Conservation (phyloP, 139 green algal species). For the Monoraphidium neglectum region DNA sequence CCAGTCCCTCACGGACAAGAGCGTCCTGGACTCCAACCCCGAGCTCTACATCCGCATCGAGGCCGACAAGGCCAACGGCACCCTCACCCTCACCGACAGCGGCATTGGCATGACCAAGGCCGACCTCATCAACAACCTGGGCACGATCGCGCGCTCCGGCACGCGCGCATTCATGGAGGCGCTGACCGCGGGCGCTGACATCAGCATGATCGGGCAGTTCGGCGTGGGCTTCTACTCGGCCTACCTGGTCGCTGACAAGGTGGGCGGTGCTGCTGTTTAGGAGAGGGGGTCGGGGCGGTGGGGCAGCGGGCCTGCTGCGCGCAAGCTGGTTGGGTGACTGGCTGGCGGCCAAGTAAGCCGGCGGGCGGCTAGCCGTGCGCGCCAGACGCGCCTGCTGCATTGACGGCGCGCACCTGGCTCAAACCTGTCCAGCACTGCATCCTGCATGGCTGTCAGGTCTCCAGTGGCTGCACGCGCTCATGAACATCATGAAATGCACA, state of each 20-base stretch:
- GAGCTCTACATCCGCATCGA: slow-evolving; percentile 97
- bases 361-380: no score
- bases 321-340: no score
- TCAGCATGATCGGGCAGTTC: slow-evolving; percentile 99
- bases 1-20: slow-evolving; percentile 97
- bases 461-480: no score
- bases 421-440: no score
- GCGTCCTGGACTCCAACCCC: slow-evolving; percentile 89
- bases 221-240: slow-evolving; percentile 99
- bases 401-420: no score
- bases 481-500: slow-evolving; percentile 14
- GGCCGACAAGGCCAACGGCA: slow-evolving; percentile 97
- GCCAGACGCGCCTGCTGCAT: no score
- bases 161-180: slow-evolving; percentile 99
- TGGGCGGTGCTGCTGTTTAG: no score
- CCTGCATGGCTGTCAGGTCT: no score
- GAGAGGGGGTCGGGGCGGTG: no score
- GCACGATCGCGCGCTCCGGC: slow-evolving; percentile 98
- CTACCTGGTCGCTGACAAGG: slow-evolving; percentile 97
- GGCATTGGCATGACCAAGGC: slow-evolving; percentile 98
- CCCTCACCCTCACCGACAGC: slow-evolving; percentile 93
- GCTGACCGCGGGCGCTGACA: slow-evolving; percentile 95
- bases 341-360: no score
- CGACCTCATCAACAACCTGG: slow-evolving; percentile 99
- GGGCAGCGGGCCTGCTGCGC: no score